Base-by-base conservation (phyloP, 2,329 filamentous ascomycete species). In the Botryosphaeria agaves region DNA sequence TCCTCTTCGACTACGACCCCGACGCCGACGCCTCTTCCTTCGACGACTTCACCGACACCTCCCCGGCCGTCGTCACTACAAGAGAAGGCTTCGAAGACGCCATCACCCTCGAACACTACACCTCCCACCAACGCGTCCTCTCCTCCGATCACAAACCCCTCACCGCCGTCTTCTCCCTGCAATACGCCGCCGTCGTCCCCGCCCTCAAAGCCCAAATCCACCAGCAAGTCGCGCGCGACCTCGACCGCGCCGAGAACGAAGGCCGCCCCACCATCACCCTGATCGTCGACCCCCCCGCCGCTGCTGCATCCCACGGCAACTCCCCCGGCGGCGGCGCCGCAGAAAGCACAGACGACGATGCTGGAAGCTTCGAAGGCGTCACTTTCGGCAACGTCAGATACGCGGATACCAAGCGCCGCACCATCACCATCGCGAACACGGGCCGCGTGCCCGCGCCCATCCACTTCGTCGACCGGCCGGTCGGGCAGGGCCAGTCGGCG, bases 131-230 rank as follows among this genome's bases (percentile, higher is more conserved):
- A 51, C 69, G 79, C 12, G 76, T 98, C 15, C 69, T 81, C 11
- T 93, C 87, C 1, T 95, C 87, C 0, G 89, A 98, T 43, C 89
- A 98, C 54, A 98, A 98, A 49, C 91, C 89, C 0, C 58, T 98
- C 2, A 71, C 76, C 34, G 82, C 84, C 1, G 61, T 85, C 1
- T 95, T 95, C 46, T 76, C 70, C 0, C 55, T 98, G 5, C 76
- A 78, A 26, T 94, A 89, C 46, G 81, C 94, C 37, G 78, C 81
- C 1, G 80, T 93, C 1, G 73, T 91, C 0, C 79, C 84, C 0
- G 76, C 87, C 17, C 58, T 93, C 16, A 94, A 91, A 49, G 72
- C 82, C 2, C 76, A 72, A 37, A 64, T 95, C 0, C 79, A 93
- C 37, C 72, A 80, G 33, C 84, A 95, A 46, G 80, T 95, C 8